Evolutionary conservation across 2,329 filamentous ascomycete genomes (phyloP).

Genomic region (Aspergillus texensis): DNA sequence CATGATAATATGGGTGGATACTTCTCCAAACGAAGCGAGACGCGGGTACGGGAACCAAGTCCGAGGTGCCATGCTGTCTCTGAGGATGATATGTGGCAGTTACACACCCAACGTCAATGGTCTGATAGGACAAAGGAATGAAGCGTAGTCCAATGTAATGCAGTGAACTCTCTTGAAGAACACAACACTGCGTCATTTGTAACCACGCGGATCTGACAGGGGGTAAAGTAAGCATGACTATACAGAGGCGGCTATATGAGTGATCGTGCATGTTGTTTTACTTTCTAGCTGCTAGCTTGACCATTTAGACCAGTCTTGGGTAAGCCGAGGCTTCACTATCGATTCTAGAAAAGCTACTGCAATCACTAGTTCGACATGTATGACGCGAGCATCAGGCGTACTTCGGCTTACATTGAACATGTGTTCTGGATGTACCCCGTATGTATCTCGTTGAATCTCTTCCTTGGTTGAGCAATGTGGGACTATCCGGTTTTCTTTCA

Average conservation of each 20-base stretch:
- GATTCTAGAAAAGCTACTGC: conserved; percentile 1
- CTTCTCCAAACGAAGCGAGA: not conserved
- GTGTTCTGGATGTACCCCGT: not conserved
- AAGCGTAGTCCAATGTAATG: not conserved
- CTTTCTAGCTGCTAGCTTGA: not conserved
- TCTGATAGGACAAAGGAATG: not conserved
- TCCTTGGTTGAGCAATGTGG: not conserved
- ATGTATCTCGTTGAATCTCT: not conserved
- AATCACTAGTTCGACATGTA: not conserved
- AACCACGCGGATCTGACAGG: not conserved
- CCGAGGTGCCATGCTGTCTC: not conserved
- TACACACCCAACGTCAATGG: not conserved
- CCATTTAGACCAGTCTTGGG: not conserved
- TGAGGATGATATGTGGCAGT: not conserved
- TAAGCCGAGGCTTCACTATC: not conserved
- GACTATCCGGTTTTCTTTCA: not conserved
- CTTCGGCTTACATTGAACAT: not conserved
- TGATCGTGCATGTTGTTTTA: not conserved
- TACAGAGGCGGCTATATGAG: not conserved
- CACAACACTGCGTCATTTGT: not conserved
- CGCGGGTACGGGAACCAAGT: not conserved
- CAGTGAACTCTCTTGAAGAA: not conserved
- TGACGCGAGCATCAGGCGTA: not conserved
- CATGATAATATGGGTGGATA: not conserved
- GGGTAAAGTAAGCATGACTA: not conserved